phyloP scores from a whole-genome alignment of 106 monocot species.

The Iris macrosiphon region DNA sequence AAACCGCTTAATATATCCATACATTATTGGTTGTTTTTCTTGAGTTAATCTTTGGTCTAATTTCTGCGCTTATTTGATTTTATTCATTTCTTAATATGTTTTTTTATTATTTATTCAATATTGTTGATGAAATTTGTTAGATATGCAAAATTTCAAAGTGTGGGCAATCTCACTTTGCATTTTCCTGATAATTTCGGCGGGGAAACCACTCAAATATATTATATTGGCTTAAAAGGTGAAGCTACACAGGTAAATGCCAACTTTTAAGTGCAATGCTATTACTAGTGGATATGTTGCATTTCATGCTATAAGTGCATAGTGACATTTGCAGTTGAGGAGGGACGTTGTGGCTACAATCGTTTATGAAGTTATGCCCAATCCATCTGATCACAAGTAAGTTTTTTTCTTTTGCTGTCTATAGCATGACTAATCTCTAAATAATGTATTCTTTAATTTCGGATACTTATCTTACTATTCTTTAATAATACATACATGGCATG shows the following conservation, averaged over 20 bases:
- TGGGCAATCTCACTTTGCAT: constrained; percentile 78
- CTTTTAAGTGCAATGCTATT: background rate
- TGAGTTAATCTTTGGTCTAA: no score
- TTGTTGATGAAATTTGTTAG: constrained; percentile 22
- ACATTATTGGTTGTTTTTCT: no score
- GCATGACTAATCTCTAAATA: background rate
- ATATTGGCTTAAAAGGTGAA: constrained; percentile 93
- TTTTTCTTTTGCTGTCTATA: background rate
- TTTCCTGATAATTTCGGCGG: constrained; percentile 96
- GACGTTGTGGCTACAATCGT: constrained; percentile 96
- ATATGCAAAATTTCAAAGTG: constrained; percentile 90
- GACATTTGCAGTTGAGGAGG: constrained; percentile 66
- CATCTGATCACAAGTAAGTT: constrained; percentile 96
- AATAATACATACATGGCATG: background rate
- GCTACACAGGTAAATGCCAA: constrained; percentile 69
- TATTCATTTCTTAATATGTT: no score
- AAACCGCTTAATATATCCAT: no score
- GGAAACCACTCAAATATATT: constrained; percentile 75
- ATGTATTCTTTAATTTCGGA: background rate
- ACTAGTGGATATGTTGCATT: background rate
- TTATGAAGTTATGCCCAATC: constrained; percentile 94
- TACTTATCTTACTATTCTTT: background rate
- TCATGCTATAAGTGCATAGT: constrained; percentile 7
- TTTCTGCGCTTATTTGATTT: no score
- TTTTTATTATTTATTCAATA: no score